Evolutionary conservation across 164 flowering plant genomes (phyloP), one percentile per base, ranked within the genome.

Genomic region (Nymphaea colorata): DNA sequence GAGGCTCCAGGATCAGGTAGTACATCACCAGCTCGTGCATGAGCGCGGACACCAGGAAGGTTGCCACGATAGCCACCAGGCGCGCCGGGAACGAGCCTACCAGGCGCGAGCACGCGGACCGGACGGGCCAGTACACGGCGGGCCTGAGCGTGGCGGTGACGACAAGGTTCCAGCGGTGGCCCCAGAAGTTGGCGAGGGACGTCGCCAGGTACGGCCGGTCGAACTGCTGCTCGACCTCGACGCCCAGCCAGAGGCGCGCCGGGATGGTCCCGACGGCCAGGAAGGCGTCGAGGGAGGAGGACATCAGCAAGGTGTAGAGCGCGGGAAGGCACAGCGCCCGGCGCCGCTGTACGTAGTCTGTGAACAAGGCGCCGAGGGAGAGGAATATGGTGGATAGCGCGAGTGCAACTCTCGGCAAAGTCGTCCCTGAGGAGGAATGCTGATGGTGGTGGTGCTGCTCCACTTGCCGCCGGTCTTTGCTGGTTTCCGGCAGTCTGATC

Each of bases 131-230:
- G 62, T 70, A 74, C 47, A 74, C 71, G 17, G 71, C 67, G 3
- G 68, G 70, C 60, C 71, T 61, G 62, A 74, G 74, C 16, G 70
- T 70, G 44, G 47, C 15, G 8, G 73, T 41, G 18, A 70, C 77
- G 71, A 74, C 64, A n/a, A 74, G 73, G 61, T 74, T 74, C 77
- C 77, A 74, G 43, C 77, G 64, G 17, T 62, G 41, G 5, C 77
- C 71, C 77, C 77, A 74, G 43, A 70, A 74, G 59, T 74, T 73
- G 44, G 67, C 71, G 3, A 74, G 66, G 11, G 77, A 74, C 14
- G 70, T 63, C 11, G 77, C 57, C 36, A 74, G 63, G 55, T 64
- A 74, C 4, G 77, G 77, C 62, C 60, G 45, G 41, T 70, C 36
- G 66, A 51, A 74, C 62, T 70, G 73, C 15, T 66, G 71, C 47